phyloP scores from a whole-genome alignment of 2,329 filamentous ascomycete species.

The Pyrenophora teres region DNA sequence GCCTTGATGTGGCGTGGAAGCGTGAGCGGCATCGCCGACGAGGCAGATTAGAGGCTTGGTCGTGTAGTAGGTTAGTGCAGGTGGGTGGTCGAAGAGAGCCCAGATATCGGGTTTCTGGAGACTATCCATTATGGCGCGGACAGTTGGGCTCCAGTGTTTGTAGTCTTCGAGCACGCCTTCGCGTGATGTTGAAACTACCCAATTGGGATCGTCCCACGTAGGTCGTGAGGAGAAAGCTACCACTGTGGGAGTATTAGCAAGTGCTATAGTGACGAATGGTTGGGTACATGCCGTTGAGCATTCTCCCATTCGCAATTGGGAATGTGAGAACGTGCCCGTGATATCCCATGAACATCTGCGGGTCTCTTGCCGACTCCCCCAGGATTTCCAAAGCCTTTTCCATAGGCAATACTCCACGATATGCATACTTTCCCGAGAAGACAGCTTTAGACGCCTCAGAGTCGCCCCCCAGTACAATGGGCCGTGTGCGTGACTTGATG shows the following conservation, averaged over 20 bases:
- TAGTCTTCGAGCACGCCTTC: slow-evolving; percentile 38
- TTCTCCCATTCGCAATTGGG: slow-evolving; percentile 1
- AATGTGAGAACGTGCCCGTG: slow-evolving; percentile 52
- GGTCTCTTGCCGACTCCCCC: slow-evolving; percentile 54
- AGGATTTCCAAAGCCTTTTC: slow-evolving; percentile 55
- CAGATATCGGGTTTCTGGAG: slow-evolving; percentile 56
- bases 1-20: slow-evolving; percentile 49
- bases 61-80: slow-evolving; percentile 48
- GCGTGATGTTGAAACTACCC: slow-evolving; percentile 33
- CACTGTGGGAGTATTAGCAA: slow-evolving; percentile 17
- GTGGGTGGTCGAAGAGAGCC: slow-evolving; percentile 55
- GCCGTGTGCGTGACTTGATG: slow-evolving; percentile 62
- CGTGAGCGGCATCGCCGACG: slow-evolving; percentile 52
- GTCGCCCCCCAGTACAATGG: slow-evolving; percentile 57
- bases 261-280: background rate
- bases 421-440: slow-evolving; percentile 65
- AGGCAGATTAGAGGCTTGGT: slow-evolving; percentile 48
- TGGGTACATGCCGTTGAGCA: background rate
- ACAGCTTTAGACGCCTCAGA: slow-evolving; percentile 48
- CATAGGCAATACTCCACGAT: slow-evolving; percentile 66
- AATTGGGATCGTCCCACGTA: slow-evolving; percentile 28
- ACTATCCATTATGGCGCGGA: slow-evolving; percentile 26
- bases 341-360: slow-evolving; percentile 63
- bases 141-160: slow-evolving; percentile 25
- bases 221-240: slow-evolving; percentile 32